Base-by-base conservation (phyloP, 1,284 basidiomycete species). In the Calocybe gambosa region DNA sequence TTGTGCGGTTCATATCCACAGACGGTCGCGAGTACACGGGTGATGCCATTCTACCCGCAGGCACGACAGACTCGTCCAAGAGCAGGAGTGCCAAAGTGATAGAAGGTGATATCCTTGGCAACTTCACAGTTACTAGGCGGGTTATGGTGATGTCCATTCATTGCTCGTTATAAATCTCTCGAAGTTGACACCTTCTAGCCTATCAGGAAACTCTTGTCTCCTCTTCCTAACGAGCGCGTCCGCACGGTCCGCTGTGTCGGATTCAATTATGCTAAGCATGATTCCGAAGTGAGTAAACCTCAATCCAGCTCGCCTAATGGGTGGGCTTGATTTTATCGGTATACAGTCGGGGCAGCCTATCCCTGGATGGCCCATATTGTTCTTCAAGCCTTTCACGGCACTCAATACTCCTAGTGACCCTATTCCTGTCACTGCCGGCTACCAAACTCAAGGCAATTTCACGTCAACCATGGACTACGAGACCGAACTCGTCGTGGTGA, bases 391-490 rank as follows among this genome's bases (percentile, higher is more conserved):
- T 0, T 70, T 62, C 52, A 73, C 69, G 0, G 61, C 70, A 1
- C 58, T 73, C 29, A 66, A 61, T 37, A 63, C 63, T 1, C 70
- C 69, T 0, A 64, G 58, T 26, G 66, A 61, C 31, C 60, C 63
- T 13, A 63, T 66, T 23, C 66, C 68, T 9, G 54, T 69, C 2
- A 69, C 64, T 12, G 60, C 59, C 3, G 67, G 65, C 12, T 71
- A 68, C 50, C 69, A 73, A 53, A 70, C 63, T 15, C 68, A 69
- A 50, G 63, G 64, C 25, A 64, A 67, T 47, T 70, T 70, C 55
- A 66, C 63, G 13, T 68, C 66, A 0, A 58, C 55, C 8, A 69
- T 69, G 67, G 70, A 71, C 51, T 71, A 68, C 44, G 70, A 73
- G 53, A 67, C 68, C 8, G 70, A 73, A 49, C 59, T 73, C 35